Percentiles rank a stretch among this genome's conserved stretches.
These are phyloP conservation scores for Trichopus zeylanicus DNA, from an alignment of 116 monocot species.

Conservation along the genomic window DNA sequence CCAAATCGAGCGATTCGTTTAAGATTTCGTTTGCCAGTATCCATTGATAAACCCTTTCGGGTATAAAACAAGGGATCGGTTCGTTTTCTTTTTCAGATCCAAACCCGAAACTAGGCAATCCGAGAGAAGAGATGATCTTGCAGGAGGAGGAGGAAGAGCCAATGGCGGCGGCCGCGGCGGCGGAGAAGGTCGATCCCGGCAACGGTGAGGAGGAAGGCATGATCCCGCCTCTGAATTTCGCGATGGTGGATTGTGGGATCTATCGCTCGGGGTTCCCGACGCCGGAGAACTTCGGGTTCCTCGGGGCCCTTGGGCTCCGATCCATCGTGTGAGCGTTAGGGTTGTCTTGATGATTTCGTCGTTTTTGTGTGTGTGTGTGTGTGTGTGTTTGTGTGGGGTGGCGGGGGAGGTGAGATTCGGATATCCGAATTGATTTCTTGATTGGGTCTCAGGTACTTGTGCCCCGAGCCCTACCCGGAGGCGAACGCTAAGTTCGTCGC, in stretches of 20 bases:
- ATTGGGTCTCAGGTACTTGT: constrained; percentile 32
- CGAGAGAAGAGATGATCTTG: too few relatives aligned
- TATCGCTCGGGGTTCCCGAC: constrained; percentile 56
- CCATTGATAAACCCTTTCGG: too few relatives aligned
- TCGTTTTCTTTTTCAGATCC: too few relatives aligned
- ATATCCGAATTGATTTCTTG: not conserved
- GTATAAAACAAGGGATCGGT: too few relatives aligned
- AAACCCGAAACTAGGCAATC: too few relatives aligned
- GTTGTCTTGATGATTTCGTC: not conserved
- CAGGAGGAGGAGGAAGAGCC: too few relatives aligned
- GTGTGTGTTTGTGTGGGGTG: not conserved
- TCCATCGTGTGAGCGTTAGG: constrained; percentile 34
- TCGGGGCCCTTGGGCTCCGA: constrained; percentile 32
- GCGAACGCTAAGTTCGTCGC: constrained; percentile 39
- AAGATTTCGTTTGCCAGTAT: too few relatives aligned
- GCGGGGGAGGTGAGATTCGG: not conserved
- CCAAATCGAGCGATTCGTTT: too few relatives aligned
- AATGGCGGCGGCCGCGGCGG: too few relatives aligned
- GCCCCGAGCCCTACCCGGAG: constrained; percentile 60
- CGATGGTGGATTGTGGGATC: constrained; percentile 50
- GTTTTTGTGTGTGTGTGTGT: too few relatives aligned
- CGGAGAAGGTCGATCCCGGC: too few relatives aligned
- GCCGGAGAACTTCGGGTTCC: constrained; percentile 36
- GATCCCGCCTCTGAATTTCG: constrained; percentile 55
- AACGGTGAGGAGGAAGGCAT: constrained; percentile 15